phyloP scores from a whole-genome alignment of 805 yeast species.

The Kurtzmaniella fragi region DNA sequence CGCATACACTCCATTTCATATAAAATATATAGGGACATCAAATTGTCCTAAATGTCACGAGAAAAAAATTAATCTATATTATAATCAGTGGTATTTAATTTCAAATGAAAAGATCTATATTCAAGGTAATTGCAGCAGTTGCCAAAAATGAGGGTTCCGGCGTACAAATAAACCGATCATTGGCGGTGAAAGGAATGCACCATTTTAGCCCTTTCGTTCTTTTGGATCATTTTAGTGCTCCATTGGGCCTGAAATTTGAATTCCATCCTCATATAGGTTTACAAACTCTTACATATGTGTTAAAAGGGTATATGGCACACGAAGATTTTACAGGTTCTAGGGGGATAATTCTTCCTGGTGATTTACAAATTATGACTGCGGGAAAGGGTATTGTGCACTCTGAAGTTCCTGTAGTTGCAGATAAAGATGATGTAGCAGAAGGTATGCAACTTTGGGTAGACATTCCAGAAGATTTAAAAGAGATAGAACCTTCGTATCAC shows the following conservation, averaged over 20 bases:
- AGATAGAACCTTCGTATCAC: constrained; percentile 68
- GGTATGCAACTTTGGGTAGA: constrained; percentile 84
- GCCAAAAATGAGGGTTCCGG: constrained; percentile 85
- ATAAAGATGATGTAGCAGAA: constrained; percentile 39
- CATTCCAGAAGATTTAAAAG: constrained; percentile 53
- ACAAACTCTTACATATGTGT: constrained; percentile 69
- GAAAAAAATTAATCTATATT: too few relatives aligned
- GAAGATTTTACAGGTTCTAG: constrained; percentile 85
- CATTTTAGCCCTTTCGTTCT: constrained; percentile 79
- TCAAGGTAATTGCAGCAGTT: constrained; percentile 39
- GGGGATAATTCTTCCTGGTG: constrained; percentile 76
- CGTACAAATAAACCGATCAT: constrained; percentile 74
- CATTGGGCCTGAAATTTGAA: constrained; percentile 64
- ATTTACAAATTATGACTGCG: constrained; percentile 91
- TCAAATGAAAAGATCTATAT: too few relatives aligned
- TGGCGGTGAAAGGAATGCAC: constrained; percentile 63
- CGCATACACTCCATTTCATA: too few relatives aligned
- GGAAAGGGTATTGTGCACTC: constrained; percentile 84
- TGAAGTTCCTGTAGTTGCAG: constrained; percentile 42
- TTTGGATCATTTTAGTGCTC: constrained; percentile 71
- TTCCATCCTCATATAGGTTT: constrained; percentile 83
- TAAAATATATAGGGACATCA: too few relatives aligned
- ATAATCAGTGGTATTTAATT: too few relatives aligned
- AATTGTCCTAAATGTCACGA: too few relatives aligned
- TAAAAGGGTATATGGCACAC: constrained; percentile 67